Percentiles rank a stretch among this genome's conserved stretches.
Conservation (phyloP, 257 asterid genomes). For the Salvia splendens region DNA sequence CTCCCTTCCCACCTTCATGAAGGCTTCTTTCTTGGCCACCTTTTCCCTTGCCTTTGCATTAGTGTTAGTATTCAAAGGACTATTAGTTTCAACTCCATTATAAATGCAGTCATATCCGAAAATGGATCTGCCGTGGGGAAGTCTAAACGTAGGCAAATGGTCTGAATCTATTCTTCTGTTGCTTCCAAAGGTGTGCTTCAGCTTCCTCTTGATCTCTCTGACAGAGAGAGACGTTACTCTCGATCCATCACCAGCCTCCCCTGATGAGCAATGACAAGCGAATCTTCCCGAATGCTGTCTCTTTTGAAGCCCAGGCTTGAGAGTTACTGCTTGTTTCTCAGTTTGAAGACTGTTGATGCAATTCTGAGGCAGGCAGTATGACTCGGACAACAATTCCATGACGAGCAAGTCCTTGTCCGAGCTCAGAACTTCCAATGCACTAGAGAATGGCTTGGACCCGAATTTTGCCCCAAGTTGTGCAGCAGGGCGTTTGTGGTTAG, state of each 20-base stretch:
- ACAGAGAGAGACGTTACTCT: slow-evolving; percentile 39
- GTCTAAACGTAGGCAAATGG: not conserved
- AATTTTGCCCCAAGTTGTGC: slow-evolving; percentile 13
- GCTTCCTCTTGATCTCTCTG: slow-evolving; percentile 49
- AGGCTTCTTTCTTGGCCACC: slow-evolving; percentile 12
- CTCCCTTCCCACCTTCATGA: slow-evolving; percentile 11
- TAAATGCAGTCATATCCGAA: slow-evolving; percentile 28
- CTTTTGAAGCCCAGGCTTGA: slow-evolving; percentile 40
- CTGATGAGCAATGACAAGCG: slow-evolving; percentile 46
- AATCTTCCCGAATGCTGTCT: slow-evolving; percentile 28
- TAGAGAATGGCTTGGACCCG: slow-evolving; percentile 49
- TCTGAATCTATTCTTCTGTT: slow-evolving; percentile 33
- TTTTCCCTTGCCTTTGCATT: slow-evolving; percentile 19
- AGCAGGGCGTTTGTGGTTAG: not conserved
- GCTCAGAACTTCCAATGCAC: slow-evolving; percentile 54
- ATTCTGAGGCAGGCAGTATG: slow-evolving; percentile 26
- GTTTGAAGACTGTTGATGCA: not conserved
- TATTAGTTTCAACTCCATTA: slow-evolving; percentile 24
- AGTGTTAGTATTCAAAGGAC: slow-evolving; percentile 5
- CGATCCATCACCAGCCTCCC: slow-evolving; percentile 31
- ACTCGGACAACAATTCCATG: slow-evolving; percentile 39
- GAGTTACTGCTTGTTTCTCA: slow-evolving; percentile 31
- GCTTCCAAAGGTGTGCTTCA: slow-evolving; percentile 47
- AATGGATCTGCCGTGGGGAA: not conserved
- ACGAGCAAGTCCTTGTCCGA: slow-evolving; percentile 41